Evolutionary conservation across 2,329 filamentous ascomycete species (phyloP), one percentile per base, ranked within the genome.

Genomic region (Penicillium sclerotigenum): DNA sequence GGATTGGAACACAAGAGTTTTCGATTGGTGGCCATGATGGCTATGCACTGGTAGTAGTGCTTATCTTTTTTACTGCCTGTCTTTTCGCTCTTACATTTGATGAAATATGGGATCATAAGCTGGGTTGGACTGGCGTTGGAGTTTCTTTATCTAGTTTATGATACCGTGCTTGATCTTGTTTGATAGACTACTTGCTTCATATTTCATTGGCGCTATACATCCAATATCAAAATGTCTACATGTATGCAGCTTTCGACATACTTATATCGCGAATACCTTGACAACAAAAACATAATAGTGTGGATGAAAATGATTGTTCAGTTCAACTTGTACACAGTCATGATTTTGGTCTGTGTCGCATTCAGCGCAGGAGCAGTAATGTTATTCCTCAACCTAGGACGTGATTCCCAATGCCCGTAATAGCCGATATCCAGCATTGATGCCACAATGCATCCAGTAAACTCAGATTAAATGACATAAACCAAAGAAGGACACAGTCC

Each of bases 1-100:
- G 43, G 77, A 80, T 59, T 83, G 82, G 82, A 71, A 68, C 16
- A 68, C 66, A 9, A 62, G 55, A 28, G 51, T 69, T n/a, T 66
- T 68, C 6, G 69, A 70, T 55, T 71, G 71, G 70, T 73, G 71
- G 69, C 40, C 57, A 26, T 70, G 59, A 64, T 49, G 33, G 26
- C 28, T 43, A 29, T 11, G 40, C 18, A 41, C 31, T 36, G 11
- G 6, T 26, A 56, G 55, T 26, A 46, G 10, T 43, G 11, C 24
- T 28, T 24, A 36, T 56, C 1, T 38, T 22, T 41, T 14, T 37
- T 31, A 36, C 43, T 40, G 7, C 22, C 16, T 57, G 46, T 20
- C n/a, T 18, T 29, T 22, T 37, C 5, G n/a, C 16, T 22, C 28
- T 31, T 29, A 36, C 24, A 24, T 41, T 16, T 37, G 28, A 47